Evolutionary conservation across 108 stramenopile species (phyloP), one percentile per base, ranked within the genome.

Genomic region (Stephanodiscus minutulus): DNA sequence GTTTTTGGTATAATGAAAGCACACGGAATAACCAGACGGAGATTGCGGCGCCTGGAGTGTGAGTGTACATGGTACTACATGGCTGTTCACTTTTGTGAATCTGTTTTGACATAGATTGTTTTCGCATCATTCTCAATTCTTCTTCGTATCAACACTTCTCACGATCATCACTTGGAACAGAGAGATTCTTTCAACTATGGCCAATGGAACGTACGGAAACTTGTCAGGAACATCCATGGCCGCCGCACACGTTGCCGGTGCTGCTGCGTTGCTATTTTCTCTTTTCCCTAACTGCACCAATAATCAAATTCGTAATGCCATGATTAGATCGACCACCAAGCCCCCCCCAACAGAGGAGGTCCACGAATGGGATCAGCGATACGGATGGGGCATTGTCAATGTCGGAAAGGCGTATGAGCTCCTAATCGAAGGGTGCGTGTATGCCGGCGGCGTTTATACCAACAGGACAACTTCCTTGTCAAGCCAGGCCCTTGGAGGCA

Each of bases 181-280:
- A 11, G 8, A 39, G 1, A 39, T 39, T 39, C 1, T 0, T 39
- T 39, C 39, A 39, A 39, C 24, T 52, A 28, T 17, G 37, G 25
- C 41, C 25, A 9, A 27, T 18, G 70, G 54, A 33, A 22, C 37
- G 29, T 64, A 37, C 39, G 17, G 50, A 56, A 60, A 70, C 57
- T 50, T 39, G n/a, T 21, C 25, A 57, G 85, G 86, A 15, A 87
- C 86, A 24, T 80, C 73, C 27, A 18, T 87, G 85, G 87, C 90
- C 10, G 61, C 72, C 9, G 87, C 90, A 21, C 90, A 91, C 46
- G 89, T 93, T 10, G 77, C 89, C 1, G 92, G 87, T 29, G 86
- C 85, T 22, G 85, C 85, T 13, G 92, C 92, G 0, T 71, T 87
- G 21, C 53, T 89, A 5, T 70, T 69, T 79, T 63, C 70, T 11